Evolutionary conservation across 2,329 filamentous ascomycete genomes (phyloP), one percentile per base, ranked within the genome.

Genomic region (Phoma herbarum): DNA sequence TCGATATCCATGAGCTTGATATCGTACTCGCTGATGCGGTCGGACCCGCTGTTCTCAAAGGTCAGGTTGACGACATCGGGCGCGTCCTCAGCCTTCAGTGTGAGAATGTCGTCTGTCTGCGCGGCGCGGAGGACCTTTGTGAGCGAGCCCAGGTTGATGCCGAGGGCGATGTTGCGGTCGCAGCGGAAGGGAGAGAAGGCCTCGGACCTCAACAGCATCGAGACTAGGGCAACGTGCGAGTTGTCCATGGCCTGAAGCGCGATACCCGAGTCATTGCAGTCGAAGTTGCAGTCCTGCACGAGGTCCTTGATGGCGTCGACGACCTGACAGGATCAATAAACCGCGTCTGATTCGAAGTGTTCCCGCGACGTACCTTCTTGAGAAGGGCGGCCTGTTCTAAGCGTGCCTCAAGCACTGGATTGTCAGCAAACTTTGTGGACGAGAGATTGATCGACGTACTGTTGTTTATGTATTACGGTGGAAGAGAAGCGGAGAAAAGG

Each of bases 1-100:
- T 99, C 95, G 79, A 99, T 99, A 79, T 99, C 95, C 95, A 99
- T 99, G 78, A 99, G 88, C 86, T 99, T 99, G 81, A 99, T 91
- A 80, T 99, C 95, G 79, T 99, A 99, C 84, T 99, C 96, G 86
- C 92, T 96, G 76, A 99, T 87, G 68, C 95, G 87, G 80, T 99
- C 95, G 73, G 87, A 91, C 75, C 90, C 88, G 67, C 86, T 83
- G 84, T 88, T 96, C 88, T 99, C 96, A 77, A 99, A 99, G 70
- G 93, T 86, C 66, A 99, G 84, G 85, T 97, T 98, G 71, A 99
- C 88, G 47, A 93, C 92, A 80, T 99, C 95, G 46, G 95, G 95
- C 37, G 92, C 90, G 79, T 99, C 96, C 78, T 98, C 94, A 14
- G 95, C 95, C 88, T 98, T 99, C 79, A 99, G 85, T 22, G 94